Evolutionary conservation across 1,284 basidiomycete genomes (phyloP).

Genomic region (Rhodotorula mucilaginosa): DNA sequence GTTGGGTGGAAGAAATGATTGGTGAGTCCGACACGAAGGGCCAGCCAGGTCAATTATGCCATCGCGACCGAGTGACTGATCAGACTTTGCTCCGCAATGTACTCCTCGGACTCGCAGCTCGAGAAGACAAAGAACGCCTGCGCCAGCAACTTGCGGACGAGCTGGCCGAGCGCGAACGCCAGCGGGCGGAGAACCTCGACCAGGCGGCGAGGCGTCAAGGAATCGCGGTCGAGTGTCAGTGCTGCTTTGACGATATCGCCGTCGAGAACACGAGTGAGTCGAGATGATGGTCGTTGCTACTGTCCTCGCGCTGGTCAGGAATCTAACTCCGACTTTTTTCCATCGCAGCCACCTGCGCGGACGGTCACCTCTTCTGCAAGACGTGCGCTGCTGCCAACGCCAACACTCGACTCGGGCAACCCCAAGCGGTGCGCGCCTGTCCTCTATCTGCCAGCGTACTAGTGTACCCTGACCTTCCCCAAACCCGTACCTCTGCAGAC

Average conservation of each 20-base stretch:
- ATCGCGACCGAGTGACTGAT: too few relatives aligned
- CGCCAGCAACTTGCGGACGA: not conserved
- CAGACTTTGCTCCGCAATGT: not conserved
- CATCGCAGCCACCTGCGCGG: conserved; percentile 31
- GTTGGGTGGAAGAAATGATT: conserved; percentile 19
- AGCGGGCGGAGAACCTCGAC: conserved; percentile 6
- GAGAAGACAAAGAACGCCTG: not conserved
- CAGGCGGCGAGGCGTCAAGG: conserved; percentile 12
- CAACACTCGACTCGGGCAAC: conserved; percentile 37
- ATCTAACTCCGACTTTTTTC: not conserved
- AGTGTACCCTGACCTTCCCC: too few relatives aligned
- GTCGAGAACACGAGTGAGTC: conserved; percentile 20
- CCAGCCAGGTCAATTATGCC: not conserved
- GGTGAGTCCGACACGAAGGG: conserved; percentile 5
- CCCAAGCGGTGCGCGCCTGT: conserved; percentile 19
- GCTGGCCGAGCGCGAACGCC: not conserved
- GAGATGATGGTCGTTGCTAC: not conserved
- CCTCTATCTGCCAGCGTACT: too few relatives aligned
- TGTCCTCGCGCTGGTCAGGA: not conserved
- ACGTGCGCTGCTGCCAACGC: conserved; percentile 38
- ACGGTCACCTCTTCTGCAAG: conserved; percentile 43
- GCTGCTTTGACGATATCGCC: conserved; percentile 42
- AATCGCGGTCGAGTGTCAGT: conserved; percentile 42
- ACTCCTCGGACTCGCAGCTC: not conserved
- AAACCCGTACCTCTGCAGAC: conserved; percentile 1